A percentile compares a stretch with the other conserved stretches of the same genome.
Evolutionary conservation across 768 basidiomycete species (phyloP).

Genomic region (Naganishia kalamii): DNA sequence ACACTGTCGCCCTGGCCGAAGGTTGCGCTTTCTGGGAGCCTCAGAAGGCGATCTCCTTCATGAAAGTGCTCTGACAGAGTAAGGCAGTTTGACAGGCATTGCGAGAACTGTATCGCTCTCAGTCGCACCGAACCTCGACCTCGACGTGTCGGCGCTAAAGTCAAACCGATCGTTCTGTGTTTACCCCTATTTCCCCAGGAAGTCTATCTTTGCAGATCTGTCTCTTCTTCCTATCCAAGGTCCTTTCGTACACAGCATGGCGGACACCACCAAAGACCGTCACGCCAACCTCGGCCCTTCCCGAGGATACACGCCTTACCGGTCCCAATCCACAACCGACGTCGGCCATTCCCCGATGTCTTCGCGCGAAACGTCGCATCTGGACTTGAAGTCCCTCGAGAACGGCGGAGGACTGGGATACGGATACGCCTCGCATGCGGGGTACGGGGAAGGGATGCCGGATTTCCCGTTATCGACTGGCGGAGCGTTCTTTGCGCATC

Average conservation of each 20-base stretch:
- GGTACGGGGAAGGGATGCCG: not conserved
- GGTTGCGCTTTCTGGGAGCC: too few relatives aligned
- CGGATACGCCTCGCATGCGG: not conserved
- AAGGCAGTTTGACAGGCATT: too few relatives aligned
- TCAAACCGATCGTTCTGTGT: too few relatives aligned
- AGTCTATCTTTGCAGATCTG: not conserved
- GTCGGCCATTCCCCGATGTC: constrained; percentile 7
- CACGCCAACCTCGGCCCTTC: not conserved
- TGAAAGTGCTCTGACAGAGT: too few relatives aligned
- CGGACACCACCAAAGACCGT: not conserved
- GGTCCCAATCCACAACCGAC: not conserved
- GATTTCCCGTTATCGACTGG: not conserved
- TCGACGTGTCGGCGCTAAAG: too few relatives aligned
- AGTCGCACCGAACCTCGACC: too few relatives aligned
- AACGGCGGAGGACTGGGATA: not conserved
- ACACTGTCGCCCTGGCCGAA: too few relatives aligned
- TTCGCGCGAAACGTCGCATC: not conserved
- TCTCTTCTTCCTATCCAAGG: not conserved
- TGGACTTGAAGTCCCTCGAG: not conserved
- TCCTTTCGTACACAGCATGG: constrained; percentile 1
- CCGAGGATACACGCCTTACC: not conserved
- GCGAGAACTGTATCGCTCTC: too few relatives aligned
- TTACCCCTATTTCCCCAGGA: too few relatives aligned
- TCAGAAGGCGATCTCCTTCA: too few relatives aligned
- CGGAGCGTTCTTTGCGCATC: constrained; percentile 1